Evolutionary conservation across 2,329 filamentous ascomycete genomes (phyloP).

Genomic region (Zasmidium citrigriseum): DNA sequence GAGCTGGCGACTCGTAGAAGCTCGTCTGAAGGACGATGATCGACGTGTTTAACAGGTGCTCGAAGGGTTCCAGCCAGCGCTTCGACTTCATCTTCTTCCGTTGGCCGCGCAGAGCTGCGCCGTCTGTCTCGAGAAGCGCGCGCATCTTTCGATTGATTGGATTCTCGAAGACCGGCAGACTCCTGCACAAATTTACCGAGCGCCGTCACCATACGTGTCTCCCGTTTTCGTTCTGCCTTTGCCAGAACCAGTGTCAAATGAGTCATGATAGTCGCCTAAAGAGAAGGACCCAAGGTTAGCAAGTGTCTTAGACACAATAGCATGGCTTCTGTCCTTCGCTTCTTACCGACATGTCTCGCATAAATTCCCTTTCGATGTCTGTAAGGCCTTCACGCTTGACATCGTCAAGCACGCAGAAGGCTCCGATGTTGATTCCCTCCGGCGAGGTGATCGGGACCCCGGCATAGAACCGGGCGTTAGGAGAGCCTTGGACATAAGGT

Average conservation of each 20-base stretch:
- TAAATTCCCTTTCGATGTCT: constrained; percentile 52
- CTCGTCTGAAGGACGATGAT: constrained; percentile 15
- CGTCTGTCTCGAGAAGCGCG: constrained; percentile 10
- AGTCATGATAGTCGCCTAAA: constrained; percentile 61
- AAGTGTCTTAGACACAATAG: no score
- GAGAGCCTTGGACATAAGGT: constrained; percentile 30
- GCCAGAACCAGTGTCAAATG: constrained; percentile 53
- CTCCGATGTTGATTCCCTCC: constrained; percentile 60
- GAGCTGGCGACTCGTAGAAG: not conserved
- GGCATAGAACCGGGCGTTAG: constrained; percentile 52
- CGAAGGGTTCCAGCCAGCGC: constrained; percentile 15
- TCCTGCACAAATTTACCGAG: constrained; percentile 36
- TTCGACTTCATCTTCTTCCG: constrained; percentile 16
- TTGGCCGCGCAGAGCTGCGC: constrained; percentile 14
- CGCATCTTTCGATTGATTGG: constrained; percentile 15
- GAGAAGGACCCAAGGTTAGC: no score
- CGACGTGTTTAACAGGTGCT: constrained; percentile 14
- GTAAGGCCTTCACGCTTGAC: constrained; percentile 55
- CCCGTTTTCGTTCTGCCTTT: constrained; percentile 46
- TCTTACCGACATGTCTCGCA: constrained; percentile 59
- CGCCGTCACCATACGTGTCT: constrained; percentile 56
- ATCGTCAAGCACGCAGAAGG: constrained; percentile 61
- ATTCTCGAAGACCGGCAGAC: constrained; percentile 22
- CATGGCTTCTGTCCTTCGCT: no score
- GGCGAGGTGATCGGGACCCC: constrained; percentile 48